Evolutionary conservation across 2,329 filamentous ascomycete genomes (phyloP), one percentile per base, ranked within the genome.

Genomic region (Myrmaecium sp.): DNA sequence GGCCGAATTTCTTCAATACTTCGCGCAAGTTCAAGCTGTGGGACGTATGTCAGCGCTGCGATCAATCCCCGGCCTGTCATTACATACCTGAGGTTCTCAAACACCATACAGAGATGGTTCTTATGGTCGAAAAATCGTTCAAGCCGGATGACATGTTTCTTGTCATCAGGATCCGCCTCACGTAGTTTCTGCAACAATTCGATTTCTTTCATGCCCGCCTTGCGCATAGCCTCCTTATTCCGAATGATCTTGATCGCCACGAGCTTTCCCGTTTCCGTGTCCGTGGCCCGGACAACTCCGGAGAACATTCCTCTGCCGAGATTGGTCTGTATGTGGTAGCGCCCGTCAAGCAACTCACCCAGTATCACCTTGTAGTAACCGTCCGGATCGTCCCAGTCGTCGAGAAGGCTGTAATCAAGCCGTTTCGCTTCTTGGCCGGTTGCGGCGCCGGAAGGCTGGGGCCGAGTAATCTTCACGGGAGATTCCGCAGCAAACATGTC

Each of bases 211-310:
- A 83, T 74, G 12, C 84, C 89, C 23, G 83, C 84, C 52, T 93
- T 94, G 38, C 74, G 68, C 72, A 94, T 76, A 8, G 81, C 79
- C 44, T 93, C 84, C 43, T 98, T 95, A 52, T 91, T 91, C 35
- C 89, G 79, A 53, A 95, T 92, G 41, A 98, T 89, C 57, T 98
- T 98, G 63, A 98, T 79, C 14, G 89, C 89, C 17, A 95, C 84
- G n/a, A 78, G 51, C 39, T 69, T 74, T 31, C 43, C 46, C 23
- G 66, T 79, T 25, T 69, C 71, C 4, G 75, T 67, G 51, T 94
- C 84, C 35, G 70, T 66, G 13, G 89, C 89, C 36, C 82, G 74
- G 28, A 89, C 82, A n/a, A 98, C 89, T 6, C 82, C 83, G 0
- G 89, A 92, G 49, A 94, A 98, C 66, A 94, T 93, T 41, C 89